Base-by-base conservation (phyloP, 129 eudicot species). In the Oenanthe sinensis region DNA sequence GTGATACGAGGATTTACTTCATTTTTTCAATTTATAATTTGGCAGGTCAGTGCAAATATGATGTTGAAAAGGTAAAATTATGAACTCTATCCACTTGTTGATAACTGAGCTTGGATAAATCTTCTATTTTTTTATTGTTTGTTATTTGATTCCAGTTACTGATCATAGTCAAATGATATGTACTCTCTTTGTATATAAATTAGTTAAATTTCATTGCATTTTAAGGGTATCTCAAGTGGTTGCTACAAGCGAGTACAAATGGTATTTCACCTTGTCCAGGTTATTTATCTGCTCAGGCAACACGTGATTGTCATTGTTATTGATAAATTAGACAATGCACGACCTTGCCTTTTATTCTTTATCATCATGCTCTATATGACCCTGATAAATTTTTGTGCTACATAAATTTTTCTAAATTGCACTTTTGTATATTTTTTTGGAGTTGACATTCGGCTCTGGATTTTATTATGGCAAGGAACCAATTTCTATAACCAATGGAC, bases 11-110 rank as follows among this genome's bases (percentile, higher is more conserved):
- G 16, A 81, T 68, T 26, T 78, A 50, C 58, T 82, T 84, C 71
- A 77, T 28, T 30, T 67, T 65, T 67, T 67, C 2, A 28, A 67
- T 33, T 67, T 60, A 24, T 8, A n/a, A 80, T 85, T 83, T 89
- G 85, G 84, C 94, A 96, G 99, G 97, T 87, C 90, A 84, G 69
- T 87, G 92, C 79, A 90, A 88, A 77, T 86, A 88, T 87, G 88
- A 90, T 83, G 89, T 96, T 82, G 91, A 96, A 79, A 90, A 90
- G 97, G 99, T 92, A 78, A 86, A 28, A 14, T 50, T 74, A 75
- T 82, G 75, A 60, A 20, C 43, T 36, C 24, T 36, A 46, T 40
- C 6, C 42, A 67, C 71, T 65, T 28, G 13, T 65, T 65, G 20
- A 12, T 11, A 28, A n/a, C 13, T 20, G 30, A 58, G 65, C 65